Base-by-base conservation (phyloP, 352 stramenopile species). In the Phytophthora citrophthora region DNA sequence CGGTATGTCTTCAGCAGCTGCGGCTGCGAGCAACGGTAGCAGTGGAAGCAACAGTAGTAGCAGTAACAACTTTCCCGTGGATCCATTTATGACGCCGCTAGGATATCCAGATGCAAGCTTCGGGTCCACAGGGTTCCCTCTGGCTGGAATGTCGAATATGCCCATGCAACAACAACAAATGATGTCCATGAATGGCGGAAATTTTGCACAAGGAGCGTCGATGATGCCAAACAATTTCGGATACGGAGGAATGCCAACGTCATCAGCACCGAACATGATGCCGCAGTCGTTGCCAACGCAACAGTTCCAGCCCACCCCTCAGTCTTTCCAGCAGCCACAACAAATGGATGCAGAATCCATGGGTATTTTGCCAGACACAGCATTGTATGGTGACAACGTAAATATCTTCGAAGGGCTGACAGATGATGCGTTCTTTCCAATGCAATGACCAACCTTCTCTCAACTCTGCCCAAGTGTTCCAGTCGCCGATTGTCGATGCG, bases 391-490 rank as follows among this genome's bases (percentile, higher is more conserved):
- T 32, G 81, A 89, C 54, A 75, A 73, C 56, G 65, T 70, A 32
- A 92, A 88, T 58, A 77, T 93, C n/a, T 93, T 93, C 40, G 85
- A 93, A 64, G 85, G 72, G 1, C 74, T 93, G 41, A 71, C 81
- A 41, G 83, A 91, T 39, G 85, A 93, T 65, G 72, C 78, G 15
- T 93, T 93, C 53, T 77, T 91, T 51, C 71, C 76, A 71, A 87
- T 90, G 76, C 80, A 89, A 76, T 85, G 73, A 79, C 44, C 52
- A 64, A 71, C 36, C 32, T 59, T 20, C 31, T 20, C 40, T 50
- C 47, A 61, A 58, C 43, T 66, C 32, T 49, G 46, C 61, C 48
- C 31, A 73, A 56, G 23, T 71, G 18, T 70, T 74, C 54, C 73
- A 68, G 56, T 57, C 41, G 47, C 46, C 61, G 41, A 53, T 72